Percentiles rank a stretch among this genome's conserved stretches.
Conservation (phyloP, 352 stramenopile species). For the Phytophthora chlamydospora region DNA sequence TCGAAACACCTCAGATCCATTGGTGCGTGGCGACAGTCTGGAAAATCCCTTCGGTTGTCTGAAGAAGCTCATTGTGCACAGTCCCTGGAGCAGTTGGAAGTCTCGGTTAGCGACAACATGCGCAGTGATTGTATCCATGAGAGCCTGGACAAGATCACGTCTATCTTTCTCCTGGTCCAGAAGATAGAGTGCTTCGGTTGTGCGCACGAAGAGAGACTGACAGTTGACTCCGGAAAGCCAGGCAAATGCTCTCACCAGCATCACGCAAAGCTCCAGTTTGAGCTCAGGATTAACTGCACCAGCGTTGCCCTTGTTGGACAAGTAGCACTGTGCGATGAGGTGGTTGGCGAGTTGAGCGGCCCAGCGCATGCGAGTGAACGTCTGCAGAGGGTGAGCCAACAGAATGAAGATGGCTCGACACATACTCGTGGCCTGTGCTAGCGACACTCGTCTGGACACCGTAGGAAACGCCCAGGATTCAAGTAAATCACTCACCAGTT, state of each 20-base stretch:
- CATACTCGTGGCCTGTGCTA: slow-evolving; percentile 55
- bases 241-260: slow-evolving; percentile 62
- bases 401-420: slow-evolving; percentile 74
- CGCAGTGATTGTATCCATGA: slow-evolving; percentile 48
- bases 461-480: slow-evolving; percentile 64
- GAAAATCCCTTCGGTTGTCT: slow-evolving; percentile 37
- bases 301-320: slow-evolving; percentile 44
- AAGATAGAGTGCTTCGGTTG: slow-evolving; percentile 65
- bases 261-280: slow-evolving; percentile 62
- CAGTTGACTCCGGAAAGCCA: slow-evolving; percentile 62
- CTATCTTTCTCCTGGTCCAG: slow-evolving; percentile 69
- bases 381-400: slow-evolving; percentile 66
- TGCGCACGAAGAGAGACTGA: slow-evolving; percentile 49
- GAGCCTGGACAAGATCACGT: slow-evolving; percentile 43
- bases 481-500: slow-evolving; percentile 55
- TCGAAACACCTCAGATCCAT: slow-evolving; percentile 50
- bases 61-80: slow-evolving; percentile 58
- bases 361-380: slow-evolving; percentile 54
- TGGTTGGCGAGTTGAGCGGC: slow-evolving; percentile 52
- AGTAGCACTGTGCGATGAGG: slow-evolving; percentile 69
- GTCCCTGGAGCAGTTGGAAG: slow-evolving; percentile 58
- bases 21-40: slow-evolving; percentile 44
- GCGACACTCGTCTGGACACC: slow-evolving; percentile 50
- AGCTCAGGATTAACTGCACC: slow-evolving; percentile 22
- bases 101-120: slow-evolving; percentile 48